Evolutionary conservation across 1,284 basidiomycete species (phyloP), one percentile per base, ranked within the genome.

Genomic region (Cryptococcus wingfieldii): DNA sequence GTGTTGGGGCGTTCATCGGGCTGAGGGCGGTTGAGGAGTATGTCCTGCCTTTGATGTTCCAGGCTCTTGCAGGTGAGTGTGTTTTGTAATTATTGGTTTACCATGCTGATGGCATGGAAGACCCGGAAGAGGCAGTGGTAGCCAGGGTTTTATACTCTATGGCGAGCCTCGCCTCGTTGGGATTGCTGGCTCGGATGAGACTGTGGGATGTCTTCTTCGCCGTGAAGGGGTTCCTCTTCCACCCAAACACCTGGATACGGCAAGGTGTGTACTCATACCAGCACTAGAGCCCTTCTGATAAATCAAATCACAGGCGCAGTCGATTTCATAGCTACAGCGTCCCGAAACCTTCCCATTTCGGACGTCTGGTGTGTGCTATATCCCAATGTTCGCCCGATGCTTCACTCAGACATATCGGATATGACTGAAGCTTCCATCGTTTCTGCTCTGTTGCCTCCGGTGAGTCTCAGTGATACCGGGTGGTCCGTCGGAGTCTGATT

Each of bases 341-440:
- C 89, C 1, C 84, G 86, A 47, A 85, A 87, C 58, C 81, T 95
- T 8, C 86, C 88, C 0, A 74, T 80, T 2, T 90, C 89, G 44
- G 96, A 98, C 68, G 85, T 90, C 10, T 98, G 96, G 96, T 95
- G 93, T 67, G 90, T 97, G 44, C 75, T 98, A 3, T 98, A 98
- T 67, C 94, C 95, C 0, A 88, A 88, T 0, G 75, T 98, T 39
- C 84, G 90, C 39, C 87, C 91, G 58, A 84, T 94, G 54, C 79
- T 98, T 43, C 86, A 86, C 46, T 89, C 86, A 1, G 96, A 98
- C 66, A 80, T 98, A n/a, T 82, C 81, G 7, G 80, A 82, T 1
- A 83, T 98, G 43, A 84, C 88, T 49, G 89, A 90, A 60, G 80
- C 82, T 53, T 85, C 83, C 42, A 72, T 99, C 28, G 77, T 97